Base-by-base conservation (phyloP, 108 stramenopile species). In the Aureococcus anophagefferens region DNA sequence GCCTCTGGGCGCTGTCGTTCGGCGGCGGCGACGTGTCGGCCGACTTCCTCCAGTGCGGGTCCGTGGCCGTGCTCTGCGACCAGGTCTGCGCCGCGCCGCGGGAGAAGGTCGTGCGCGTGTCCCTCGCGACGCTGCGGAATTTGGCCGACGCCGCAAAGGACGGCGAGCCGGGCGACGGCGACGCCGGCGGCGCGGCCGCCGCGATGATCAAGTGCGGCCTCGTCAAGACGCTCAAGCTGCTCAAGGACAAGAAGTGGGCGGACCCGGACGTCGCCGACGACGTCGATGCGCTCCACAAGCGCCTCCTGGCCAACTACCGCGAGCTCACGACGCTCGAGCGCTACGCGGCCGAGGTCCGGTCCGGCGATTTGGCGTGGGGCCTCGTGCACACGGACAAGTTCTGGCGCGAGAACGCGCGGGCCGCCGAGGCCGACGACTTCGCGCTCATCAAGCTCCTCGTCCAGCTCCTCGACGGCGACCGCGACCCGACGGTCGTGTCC, bases 311-410 rank as follows among this genome's bases (percentile, higher is more conserved):
- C 51, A 28, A 9, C 51, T 59, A 18, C 51, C 1, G 25, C 21
- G 25, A 59, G 21, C 51, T 59, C 3, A 4, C 14, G 21, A 16
- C 51, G 51, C 51, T 59, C 51, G 21, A 59, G 21, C 86, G 91
- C 34, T 96, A 94, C 87, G 82, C 89, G 77, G 87, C 89, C 65
- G 92, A 94, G 80, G 90, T 96, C 1, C 80, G 86, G 72, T 88
- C 85, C 21, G 93, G 94, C n/a, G 86, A 86, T 69, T 81, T 94
- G 33, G 84, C 89, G 77, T 97, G 94, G 94, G 94, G 96, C 68
- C 89, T 91, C 29, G 77, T 87, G 31, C 96, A 97, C 83, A 90
- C 91, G 16, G 94, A 95, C 68, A 91, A 91, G 36, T 97, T 97
- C 79, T 95, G 91, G 79, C 86, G 87, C 70, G 90, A 91, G 68